Evolutionary conservation across 176 grass and related monocot species (phyloP), one percentile per base, ranked within the genome.

Genomic region (Carex cristatella): DNA sequence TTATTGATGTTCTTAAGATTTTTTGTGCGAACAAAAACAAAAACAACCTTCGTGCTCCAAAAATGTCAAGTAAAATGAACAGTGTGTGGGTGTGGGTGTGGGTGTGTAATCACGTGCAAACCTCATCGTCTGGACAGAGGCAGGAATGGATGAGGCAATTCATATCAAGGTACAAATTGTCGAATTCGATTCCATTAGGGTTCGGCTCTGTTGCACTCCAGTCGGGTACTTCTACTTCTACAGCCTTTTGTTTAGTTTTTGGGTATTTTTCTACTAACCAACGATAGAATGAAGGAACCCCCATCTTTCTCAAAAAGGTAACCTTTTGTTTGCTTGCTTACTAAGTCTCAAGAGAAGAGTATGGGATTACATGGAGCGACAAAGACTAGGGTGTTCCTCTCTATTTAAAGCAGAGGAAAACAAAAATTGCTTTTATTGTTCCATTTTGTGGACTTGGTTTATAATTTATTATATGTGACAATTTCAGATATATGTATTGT

Each of bases 151-250:
- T 86, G 83, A 94, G 86, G 79, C 85, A 54, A 30, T 94, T 94
- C 92, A 88, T 89, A 88, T 94, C 87, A 1, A 94, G 83, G 54
- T 91, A 91, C 16, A 94, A 73, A 59, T 91, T 94, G 84, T 94
- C 83, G 71, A 80, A 89, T 23, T 65, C 49, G n/a, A 72, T 72
- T 31, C 63, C 87, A 58, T 82, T 82, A 3, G 81, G 67, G 18
- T 33, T 71, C 0, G 18, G 16, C 19, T 28, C 65, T 6, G 63
- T 69, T 0, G 46, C 33, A 40, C 14, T 40, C 2, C 5, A 16
- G 14, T 69, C 15, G 6, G 66, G 66, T 42, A 40, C 66, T 69
- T 23, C 23, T 23, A 23, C 23, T 23, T 69, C 35, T 18, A 42
- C 23, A n/a, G 79, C 87, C 10, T 54, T 31, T 65, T 42, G 23